Percentiles rank a stretch among this genome's conserved stretches.
Evolutionary conservation across 2,329 filamentous ascomycete genomes (phyloP).

Genomic region (Diplocarpon rosae): DNA sequence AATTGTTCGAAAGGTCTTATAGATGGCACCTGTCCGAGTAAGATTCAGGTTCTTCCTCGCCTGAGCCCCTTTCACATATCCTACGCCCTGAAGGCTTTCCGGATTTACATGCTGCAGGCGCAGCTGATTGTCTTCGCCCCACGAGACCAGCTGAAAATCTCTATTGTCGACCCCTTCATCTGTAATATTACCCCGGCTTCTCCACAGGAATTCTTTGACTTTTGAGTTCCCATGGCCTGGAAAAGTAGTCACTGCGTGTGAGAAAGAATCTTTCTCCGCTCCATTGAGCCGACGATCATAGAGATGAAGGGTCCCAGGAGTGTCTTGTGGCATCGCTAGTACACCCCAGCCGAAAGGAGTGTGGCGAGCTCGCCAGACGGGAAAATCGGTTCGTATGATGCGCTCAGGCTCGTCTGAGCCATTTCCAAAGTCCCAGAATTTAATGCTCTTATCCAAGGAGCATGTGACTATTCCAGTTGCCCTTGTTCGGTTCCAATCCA

Average conservation of each 20-base stretch:
- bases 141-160: conserved; percentile 88
- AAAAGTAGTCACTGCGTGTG: conserved; percentile 45
- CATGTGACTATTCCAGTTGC: conserved; percentile 70
- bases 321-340: conserved; percentile 84
- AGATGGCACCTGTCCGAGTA: conserved; percentile 73
- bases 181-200: conserved; percentile 56
- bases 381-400: conserved; percentile 71
- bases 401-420: conserved; percentile 58
- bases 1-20: conserved; percentile 73
- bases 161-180: conserved; percentile 65
- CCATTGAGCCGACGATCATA: conserved; percentile 54
- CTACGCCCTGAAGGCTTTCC: conserved; percentile 54
- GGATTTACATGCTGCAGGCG: conserved; percentile 65
- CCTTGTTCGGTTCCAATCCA: conserved; percentile 83
- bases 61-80: conserved; percentile 58
- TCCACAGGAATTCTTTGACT: conserved; percentile 88
- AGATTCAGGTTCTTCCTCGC: conserved; percentile 55
- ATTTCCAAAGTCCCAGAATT: conserved; percentile 74
- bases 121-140: conserved; percentile 78
- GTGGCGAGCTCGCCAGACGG: conserved; percentile 83
- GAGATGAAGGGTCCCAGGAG: conserved; percentile 73
- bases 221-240: conserved; percentile 50
- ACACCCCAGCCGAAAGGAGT: conserved; percentile 82
- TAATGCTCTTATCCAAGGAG: conserved; percentile 84
- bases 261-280: conserved; percentile 33